Evolutionary conservation across 2,329 filamentous ascomycete genomes (phyloP).

Genomic region (Penicillium sp.): DNA sequence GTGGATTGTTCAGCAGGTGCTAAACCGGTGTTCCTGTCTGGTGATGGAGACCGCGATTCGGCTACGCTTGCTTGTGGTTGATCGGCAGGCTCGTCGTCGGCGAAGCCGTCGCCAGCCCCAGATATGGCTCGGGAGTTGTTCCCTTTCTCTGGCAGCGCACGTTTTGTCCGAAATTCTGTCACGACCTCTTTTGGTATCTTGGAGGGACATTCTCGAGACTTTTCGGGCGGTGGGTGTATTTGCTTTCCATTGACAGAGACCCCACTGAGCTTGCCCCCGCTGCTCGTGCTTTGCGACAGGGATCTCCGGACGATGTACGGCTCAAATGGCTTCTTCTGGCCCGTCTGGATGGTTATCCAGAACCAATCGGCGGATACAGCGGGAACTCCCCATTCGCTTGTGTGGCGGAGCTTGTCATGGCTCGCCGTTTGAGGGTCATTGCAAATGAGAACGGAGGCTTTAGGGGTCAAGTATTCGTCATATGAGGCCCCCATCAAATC

Average conservation of each 20-base stretch:
- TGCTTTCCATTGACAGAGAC: slow-evolving; percentile 23
- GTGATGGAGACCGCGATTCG: slow-evolving; percentile 29
- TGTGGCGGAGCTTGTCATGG: slow-evolving; percentile 77
- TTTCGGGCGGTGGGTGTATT: slow-evolving; percentile 1
- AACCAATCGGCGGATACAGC: slow-evolving; percentile 84
- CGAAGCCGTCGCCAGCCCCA: slow-evolving; percentile 20
- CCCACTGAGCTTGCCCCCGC: slow-evolving; percentile 20
- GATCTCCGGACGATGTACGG: slow-evolving; percentile 44
- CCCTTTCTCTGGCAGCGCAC: slow-evolving; percentile 1
- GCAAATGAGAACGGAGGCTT: slow-evolving; percentile 77
- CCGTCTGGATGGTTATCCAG: slow-evolving; percentile 69
- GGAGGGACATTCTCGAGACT: neutral
- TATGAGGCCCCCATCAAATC: slow-evolving; percentile 77
- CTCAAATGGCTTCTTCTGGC: slow-evolving; percentile 52
- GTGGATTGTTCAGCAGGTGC: slow-evolving; percentile 10
- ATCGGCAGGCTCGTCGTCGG: slow-evolving; percentile 17
- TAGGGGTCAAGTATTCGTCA: slow-evolving; percentile 71
- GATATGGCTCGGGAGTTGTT: slow-evolving; percentile 13
- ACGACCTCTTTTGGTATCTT: neutral
- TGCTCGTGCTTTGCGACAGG: slow-evolving; percentile 25
- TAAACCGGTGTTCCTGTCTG: slow-evolving; percentile 11
- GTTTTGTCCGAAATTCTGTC: neutral
- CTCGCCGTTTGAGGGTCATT: slow-evolving; percentile 54
- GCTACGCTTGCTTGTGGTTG: slow-evolving; percentile 21
- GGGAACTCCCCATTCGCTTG: slow-evolving; percentile 72